Base-by-base conservation (phyloP, 257 asterid genomes). In the Anisodus acutangulus region DNA sequence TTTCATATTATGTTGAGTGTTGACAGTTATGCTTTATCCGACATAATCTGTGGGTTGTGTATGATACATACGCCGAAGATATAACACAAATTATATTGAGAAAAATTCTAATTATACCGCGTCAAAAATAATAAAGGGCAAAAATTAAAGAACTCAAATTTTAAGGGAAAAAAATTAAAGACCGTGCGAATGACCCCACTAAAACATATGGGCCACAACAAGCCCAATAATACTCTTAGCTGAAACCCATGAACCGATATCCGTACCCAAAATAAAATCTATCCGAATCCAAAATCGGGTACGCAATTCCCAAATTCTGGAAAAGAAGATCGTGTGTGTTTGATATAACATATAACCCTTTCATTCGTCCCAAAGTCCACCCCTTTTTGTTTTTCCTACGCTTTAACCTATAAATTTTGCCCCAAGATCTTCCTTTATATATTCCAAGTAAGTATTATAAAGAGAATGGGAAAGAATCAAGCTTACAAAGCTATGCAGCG, bases 401-500 rank as follows among this genome's bases (percentile, higher is more conserved):
- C 11, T 31, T 17, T 35, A 68, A 68, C 51, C 76, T 68, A 37
- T 68, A 68, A 35, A 68, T n/a, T 37, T 68, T 11, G 26, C 22
- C 51, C 45, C 76, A 68, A 37, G 76, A 68, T 47, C 80, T 72
- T 49, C 58, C 80, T 71, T 71, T 71, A 0, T 43, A 71, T 71
- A 53, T 9, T 11, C 51, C 78, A 41, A 69, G 16, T 39, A 43
- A 31, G 35, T 31, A 31, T 82, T 64, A 53, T 19, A 58, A 71
- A 59, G 19, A 83, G 53, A 85, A 94, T 94, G 97, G 97, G 98
- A 89, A 93, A 94, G 74, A 94, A 94, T 89, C 98, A 94, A 90
- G 94, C 94, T 51, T 93, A 94, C 93, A 94, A 93, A 87, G 94
- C 98, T 88, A 94, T 93, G 97, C 98, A 94, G 91, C 92, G 94